phyloP scores from a whole-genome alignment of 2,329 filamentous ascomycete genomes.

The Botrytis porri region DNA sequence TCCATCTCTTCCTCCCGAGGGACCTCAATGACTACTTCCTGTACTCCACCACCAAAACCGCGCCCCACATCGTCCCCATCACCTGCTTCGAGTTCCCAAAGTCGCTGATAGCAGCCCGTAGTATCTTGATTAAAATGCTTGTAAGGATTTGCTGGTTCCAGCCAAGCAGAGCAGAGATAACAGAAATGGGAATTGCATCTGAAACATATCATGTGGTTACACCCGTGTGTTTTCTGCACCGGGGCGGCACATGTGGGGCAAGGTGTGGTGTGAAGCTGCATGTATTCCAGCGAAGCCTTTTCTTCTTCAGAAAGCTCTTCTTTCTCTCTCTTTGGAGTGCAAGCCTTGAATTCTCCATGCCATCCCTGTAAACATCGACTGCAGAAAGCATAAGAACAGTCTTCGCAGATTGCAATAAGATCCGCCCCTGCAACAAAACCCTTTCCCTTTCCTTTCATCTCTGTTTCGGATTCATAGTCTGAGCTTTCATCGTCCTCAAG shows the following conservation, averaged over 20 bases:
- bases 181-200: constrained; percentile 91
- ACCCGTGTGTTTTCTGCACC: constrained; percentile 87
- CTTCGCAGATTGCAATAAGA: constrained; percentile 78
- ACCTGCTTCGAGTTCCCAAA: constrained; percentile 87
- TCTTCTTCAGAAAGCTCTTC: constrained; percentile 80
- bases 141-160: constrained; percentile 79
- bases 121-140: constrained; percentile 75
- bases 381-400: constrained; percentile 89
- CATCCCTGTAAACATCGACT: constrained; percentile 67
- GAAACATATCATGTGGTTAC: constrained; percentile 95
- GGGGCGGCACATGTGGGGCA: constrained; percentile 86
- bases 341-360: constrained; percentile 82
- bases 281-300: constrained; percentile 79
- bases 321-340: constrained; percentile 61
- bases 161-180: constrained; percentile 88
- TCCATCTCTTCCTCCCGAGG: constrained; percentile 19
- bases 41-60: constrained; percentile 29
- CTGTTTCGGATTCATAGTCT: constrained; percentile 49
- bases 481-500: constrained; percentile 58
- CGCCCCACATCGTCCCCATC: constrained; percentile 52
- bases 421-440: constrained; percentile 47
- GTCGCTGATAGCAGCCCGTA: constrained; percentile 73
- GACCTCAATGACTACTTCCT: constrained; percentile 20
- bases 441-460: constrained; percentile 27
- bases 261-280: constrained; percentile 75